phyloP scores from a whole-genome alignment of 345 rosid species.

The Boechera stricta region DNA sequence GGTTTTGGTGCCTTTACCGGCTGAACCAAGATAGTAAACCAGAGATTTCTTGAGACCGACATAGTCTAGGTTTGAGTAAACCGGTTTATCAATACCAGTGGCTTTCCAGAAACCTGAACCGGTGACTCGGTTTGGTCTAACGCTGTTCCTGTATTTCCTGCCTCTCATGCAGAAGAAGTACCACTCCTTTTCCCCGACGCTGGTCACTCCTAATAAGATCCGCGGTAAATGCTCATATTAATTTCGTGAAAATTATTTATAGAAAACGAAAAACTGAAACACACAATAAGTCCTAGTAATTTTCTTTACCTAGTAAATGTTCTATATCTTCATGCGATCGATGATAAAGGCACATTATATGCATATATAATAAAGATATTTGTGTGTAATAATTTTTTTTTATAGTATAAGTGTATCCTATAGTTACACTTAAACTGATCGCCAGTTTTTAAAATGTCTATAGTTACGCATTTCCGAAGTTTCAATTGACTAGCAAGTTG shows the following conservation, averaged over 20 bases:
- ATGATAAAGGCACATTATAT: not conserved
- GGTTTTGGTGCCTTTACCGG: constrained; percentile 88
- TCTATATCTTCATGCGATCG: constrained; percentile 3
- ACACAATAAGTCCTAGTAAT: not conserved
- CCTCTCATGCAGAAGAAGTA: constrained; percentile 85
- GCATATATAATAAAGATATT: not conserved
- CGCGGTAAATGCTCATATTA: not conserved
- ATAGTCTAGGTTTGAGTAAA: constrained; percentile 55
- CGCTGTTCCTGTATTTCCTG: constrained; percentile 77
- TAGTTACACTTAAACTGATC: constrained; percentile 2
- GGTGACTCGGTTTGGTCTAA: constrained; percentile 81
- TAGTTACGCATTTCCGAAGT: not conserved
- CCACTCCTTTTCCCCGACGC: constrained; percentile 68
- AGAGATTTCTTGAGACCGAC: constrained; percentile 84
- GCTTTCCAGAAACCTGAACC: constrained; percentile 94
- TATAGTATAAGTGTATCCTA: not conserved
- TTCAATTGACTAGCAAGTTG: not conserved
- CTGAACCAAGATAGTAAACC: constrained; percentile 74
- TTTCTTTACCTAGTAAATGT: not conserved
- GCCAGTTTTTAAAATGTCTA: too few species aligned
- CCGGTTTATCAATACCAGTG: constrained; percentile 81
- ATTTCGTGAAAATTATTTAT: not conserved
- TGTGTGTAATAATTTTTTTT: too few species aligned
- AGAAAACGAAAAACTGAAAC: not conserved
- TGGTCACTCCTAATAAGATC: constrained; percentile 50